phyloP scores from a whole-genome alignment of 169 alveolate genomes.

The Babesia divergens region DNA sequence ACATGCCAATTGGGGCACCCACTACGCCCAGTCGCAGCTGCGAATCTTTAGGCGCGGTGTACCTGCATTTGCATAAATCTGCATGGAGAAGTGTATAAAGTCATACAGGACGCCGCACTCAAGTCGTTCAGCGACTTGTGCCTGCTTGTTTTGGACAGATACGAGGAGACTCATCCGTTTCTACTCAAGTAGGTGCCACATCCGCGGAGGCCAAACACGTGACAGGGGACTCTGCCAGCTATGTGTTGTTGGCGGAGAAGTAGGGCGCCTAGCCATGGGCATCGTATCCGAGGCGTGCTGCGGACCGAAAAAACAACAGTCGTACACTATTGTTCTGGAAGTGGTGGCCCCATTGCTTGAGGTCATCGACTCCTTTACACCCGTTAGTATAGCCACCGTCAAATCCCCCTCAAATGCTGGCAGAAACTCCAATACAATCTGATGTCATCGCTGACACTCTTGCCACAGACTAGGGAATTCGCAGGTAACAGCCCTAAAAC shows the following conservation, averaged over 20 bases:
- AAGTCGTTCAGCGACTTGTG: slow-evolving; percentile 27
- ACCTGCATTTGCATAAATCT: neutral
- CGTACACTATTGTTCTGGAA: slow-evolving; percentile 12
- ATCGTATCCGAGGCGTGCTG: slow-evolving; percentile 31
- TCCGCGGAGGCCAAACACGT: neutral
- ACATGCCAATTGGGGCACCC: neutral
- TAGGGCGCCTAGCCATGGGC: slow-evolving; percentile 41
- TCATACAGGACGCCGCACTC: slow-evolving; percentile 9
- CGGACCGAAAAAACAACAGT: slow-evolving; percentile 3
- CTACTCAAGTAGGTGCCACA: slow-evolving; percentile 23
- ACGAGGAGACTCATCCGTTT: slow-evolving; percentile 18
- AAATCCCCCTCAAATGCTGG: neutral
- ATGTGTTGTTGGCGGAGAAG: slow-evolving; percentile 44
- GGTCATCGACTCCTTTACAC: slow-evolving; percentile 13
- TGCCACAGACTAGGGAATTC: slow-evolving; percentile 26
- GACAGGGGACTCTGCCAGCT: slow-evolving; percentile 46
- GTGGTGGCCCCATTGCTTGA: slow-evolving; percentile 48
- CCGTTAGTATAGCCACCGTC: neutral
- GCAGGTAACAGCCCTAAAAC: neutral
- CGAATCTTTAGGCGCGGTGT: neutral
- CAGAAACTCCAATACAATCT: slow-evolving; percentile 40
- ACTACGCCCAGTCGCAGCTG: neutral
- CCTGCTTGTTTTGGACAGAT: slow-evolving; percentile 28
- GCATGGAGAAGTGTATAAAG: neutral
- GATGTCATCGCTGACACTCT: slow-evolving; percentile 31